Base-by-base conservation (phyloP, 163 green algal genomes). In the Prototheca cutis region DNA sequence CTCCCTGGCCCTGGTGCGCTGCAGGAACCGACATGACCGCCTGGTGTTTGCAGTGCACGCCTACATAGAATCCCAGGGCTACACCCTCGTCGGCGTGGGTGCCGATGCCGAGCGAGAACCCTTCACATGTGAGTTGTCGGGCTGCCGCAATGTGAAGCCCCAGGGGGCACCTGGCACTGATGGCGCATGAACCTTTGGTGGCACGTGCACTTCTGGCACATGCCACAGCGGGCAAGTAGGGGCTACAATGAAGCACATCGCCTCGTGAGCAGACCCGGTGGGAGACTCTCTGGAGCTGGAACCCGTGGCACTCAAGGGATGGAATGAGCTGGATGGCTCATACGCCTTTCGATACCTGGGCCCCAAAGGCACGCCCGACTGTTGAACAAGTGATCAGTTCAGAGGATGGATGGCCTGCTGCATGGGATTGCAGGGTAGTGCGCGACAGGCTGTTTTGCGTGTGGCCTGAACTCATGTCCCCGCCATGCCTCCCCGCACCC, bases 1-100 rank as follows among this genome's bases (percentile, higher is more conserved):
- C 31, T 27, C 56, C 47, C 4, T n/a, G 13, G 8, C 8, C 45
- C 25, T 60, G 2, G 7, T 10, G 21, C 8, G 29, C 33, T 57
- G 19, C 60, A 74, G 66, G 53, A 62, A 55, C 2, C 6, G 23
- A 0, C 30, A 59, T 13, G 77, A 85, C 32, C 65, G 58, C 33
- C 65, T 86, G 17, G 80, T 67, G 3, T 85, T 76, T 68, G 78
- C 72, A 4, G 67, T 83, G 17, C 79, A 85, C 45, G 70, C 78
- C 18, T 79, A 66, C 58, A 30, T 87, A 39, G 33, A 83, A 25
- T 59, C 67, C 23, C 42, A 72, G 17, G 80, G 78, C 10, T 84
- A 75, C 61, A 76, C 70, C 24, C 62, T 82, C 4, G 69, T 82
- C 10, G 74, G 74, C 6, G 51, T 67, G 0, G 78, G 76, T 1